A percentile compares a stretch with the other conserved stretches of the same genome.
Evolutionary conservation across 2,329 filamentous ascomycete species (phyloP).

Genomic region (Trichoderma hamatum): DNA sequence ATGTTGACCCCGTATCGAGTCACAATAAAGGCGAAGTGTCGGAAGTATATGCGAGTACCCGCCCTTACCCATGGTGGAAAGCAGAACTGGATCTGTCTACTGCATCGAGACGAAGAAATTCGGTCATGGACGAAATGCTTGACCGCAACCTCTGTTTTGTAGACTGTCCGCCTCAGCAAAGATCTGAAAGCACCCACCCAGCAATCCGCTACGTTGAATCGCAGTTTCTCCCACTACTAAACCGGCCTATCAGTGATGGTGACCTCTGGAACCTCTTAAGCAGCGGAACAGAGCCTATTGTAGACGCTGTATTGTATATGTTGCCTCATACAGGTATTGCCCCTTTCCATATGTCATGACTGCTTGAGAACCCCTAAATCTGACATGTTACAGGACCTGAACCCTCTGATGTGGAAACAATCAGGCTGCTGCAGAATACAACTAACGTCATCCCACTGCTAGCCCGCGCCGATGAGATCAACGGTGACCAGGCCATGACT

Average conservation of each 20-base stretch:
- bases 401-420: constrained; percentile 65
- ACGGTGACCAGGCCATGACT: constrained; percentile 56
- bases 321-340: constrained; percentile 65
- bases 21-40: constrained; percentile 46
- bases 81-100: constrained; percentile 69
- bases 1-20: constrained; percentile 71
- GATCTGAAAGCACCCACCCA: constrained; percentile 46
- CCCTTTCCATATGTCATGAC: constrained; percentile 33
- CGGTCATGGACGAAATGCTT: constrained; percentile 69
- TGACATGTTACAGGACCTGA: constrained; percentile 37
- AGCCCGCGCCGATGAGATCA: constrained; percentile 72
- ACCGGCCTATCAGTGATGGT: constrained; percentile 65
- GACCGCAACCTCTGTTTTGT: constrained; percentile 95
- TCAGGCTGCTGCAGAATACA: constrained; percentile 68
- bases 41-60: constrained; percentile 78
- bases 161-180: constrained; percentile 71
- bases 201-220: constrained; percentile 72
- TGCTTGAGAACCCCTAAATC: not conserved
- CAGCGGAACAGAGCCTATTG: constrained; percentile 78
- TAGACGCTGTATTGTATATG: constrained; percentile 85
- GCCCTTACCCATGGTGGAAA: constrained; percentile 89
- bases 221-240: constrained; percentile 37
- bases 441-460: constrained; percentile 88
- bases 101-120: constrained; percentile 65
- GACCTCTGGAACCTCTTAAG: constrained; percentile 79